Evolutionary conservation across 108 stramenopile genomes (phyloP).

Genomic region (Cyclotella sp.): DNA sequence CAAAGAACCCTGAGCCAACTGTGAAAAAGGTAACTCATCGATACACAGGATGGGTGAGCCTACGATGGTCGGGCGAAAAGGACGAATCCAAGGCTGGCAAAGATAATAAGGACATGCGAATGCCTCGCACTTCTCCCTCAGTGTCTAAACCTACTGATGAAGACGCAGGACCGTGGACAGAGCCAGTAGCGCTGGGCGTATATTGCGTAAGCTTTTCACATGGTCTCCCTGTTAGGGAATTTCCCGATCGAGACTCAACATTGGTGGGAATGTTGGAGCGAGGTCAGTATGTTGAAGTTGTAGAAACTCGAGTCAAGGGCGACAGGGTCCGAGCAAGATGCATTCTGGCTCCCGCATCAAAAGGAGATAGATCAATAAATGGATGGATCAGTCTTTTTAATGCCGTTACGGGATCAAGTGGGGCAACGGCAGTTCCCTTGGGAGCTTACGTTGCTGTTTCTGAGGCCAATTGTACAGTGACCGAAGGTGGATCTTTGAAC

Average conservation of each 20-base stretch:
- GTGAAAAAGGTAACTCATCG: constrained; percentile 1
- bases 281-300: constrained; percentile 16
- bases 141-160: not conserved
- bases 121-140: not conserved
- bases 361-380: not conserved
- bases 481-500: not conserved
- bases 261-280: constrained; percentile 13
- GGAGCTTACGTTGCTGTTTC: constrained; percentile 14
- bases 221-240: not conserved
- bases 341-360: not conserved
- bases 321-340: constrained; percentile 16
- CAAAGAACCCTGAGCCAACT: constrained; percentile 12
- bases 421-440: constrained; percentile 5
- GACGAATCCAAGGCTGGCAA: not conserved
- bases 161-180: constrained; percentile 7
- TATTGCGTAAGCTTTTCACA: constrained; percentile 3
- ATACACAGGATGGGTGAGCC: constrained; percentile 9
- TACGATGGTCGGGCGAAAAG: not conserved
- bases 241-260: not conserved
- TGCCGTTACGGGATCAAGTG: constrained; percentile 7
- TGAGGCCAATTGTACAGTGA: constrained; percentile 2
- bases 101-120: no score
- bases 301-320: constrained; percentile 1
- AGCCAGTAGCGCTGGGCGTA: constrained; percentile 10
- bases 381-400: constrained; percentile 22